Conservation (phyloP, 164 flowering plant species). For the Magnolia kwangsiensis region DNA sequence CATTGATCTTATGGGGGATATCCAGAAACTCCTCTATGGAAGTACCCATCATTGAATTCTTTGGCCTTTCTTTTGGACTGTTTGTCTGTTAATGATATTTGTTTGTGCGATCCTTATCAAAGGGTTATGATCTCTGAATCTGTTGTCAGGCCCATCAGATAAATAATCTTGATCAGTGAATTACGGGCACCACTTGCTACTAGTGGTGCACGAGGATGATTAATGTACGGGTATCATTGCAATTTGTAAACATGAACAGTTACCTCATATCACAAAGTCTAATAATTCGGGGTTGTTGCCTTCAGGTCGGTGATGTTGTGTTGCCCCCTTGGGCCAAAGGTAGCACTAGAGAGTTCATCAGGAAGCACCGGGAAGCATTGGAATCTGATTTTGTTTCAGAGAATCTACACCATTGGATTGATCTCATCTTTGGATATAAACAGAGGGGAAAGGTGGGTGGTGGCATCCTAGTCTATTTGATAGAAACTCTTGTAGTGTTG, state of each 20-base stretch:
- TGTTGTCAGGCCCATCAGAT: neutral
- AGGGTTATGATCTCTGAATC: neutral
- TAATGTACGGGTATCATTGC: neutral
- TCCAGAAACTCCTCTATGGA: neutral
- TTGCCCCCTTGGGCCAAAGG: conserved; percentile 99
- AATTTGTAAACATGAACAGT: neutral
- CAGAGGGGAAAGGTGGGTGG: conserved; percentile 93
- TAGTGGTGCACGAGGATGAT: neutral
- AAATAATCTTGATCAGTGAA: neutral
- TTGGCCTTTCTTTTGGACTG: neutral
- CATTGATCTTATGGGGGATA: neutral
- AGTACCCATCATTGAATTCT: neutral
- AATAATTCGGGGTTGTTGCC: neutral
- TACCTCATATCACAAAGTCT: neutral
- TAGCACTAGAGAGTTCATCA: conserved; percentile 88
- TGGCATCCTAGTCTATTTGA: neutral
- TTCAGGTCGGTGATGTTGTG: conserved; percentile 84
- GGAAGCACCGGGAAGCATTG: conserved; percentile 94
- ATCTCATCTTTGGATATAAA: conserved; percentile 93
- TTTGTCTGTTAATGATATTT: too few relatives aligned
- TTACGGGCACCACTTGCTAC: neutral
- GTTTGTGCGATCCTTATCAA: neutral
- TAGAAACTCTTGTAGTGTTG: neutral
- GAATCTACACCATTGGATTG: conserved; percentile 97
- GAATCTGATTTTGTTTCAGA: conserved; percentile 97